Conservation (phyloP, 1,284 basidiomycete species). For the Lignosus rhinocerotis region DNA sequence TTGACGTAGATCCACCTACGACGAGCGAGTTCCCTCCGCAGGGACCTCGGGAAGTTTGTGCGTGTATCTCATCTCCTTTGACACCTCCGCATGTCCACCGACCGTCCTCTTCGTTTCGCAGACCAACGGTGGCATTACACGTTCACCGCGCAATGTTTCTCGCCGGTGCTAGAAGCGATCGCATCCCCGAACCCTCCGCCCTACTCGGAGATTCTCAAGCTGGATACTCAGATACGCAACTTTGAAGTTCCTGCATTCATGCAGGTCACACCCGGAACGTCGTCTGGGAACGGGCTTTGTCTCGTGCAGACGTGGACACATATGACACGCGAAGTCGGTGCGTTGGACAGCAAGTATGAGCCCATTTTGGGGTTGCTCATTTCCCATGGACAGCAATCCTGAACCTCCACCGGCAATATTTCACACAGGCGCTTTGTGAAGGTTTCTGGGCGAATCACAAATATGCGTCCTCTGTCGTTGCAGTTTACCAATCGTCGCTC, state of each 20-base stretch:
- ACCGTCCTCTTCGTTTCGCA: conserved; percentile 7
- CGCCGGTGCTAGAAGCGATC: conserved; percentile 29
- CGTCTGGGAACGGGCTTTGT: conserved; percentile 26
- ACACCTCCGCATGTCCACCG: not conserved
- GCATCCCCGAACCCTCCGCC: conserved; percentile 24
- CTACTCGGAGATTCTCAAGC: conserved; percentile 31
- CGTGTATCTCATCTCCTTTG: conserved; percentile 10
- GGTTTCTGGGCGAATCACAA: conserved; percentile 59
- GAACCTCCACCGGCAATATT: conserved; percentile 69
- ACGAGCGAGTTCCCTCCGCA: conserved; percentile 19
- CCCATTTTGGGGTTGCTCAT: conserved; percentile 4
- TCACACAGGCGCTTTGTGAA: conserved; percentile 66
- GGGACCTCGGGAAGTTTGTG: conserved; percentile 19
- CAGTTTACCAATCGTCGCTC: conserved; percentile 56
- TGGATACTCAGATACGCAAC: conserved; percentile 33
- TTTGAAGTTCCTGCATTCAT: conserved; percentile 29
- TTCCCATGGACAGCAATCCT: conserved; percentile 51
- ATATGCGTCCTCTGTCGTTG: conserved; percentile 63
- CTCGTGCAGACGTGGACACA: conserved; percentile 32
- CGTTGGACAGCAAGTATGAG: conserved; percentile 26
- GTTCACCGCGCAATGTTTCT: conserved; percentile 31
- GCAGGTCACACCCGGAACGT: conserved; percentile 25
- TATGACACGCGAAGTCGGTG: conserved; percentile 60
- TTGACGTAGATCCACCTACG: conserved; percentile 31
- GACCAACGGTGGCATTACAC: conserved; percentile 34